Evolutionary conservation across 73 alveolate genomes (phyloP).

Genomic region (Chromera velia): DNA sequence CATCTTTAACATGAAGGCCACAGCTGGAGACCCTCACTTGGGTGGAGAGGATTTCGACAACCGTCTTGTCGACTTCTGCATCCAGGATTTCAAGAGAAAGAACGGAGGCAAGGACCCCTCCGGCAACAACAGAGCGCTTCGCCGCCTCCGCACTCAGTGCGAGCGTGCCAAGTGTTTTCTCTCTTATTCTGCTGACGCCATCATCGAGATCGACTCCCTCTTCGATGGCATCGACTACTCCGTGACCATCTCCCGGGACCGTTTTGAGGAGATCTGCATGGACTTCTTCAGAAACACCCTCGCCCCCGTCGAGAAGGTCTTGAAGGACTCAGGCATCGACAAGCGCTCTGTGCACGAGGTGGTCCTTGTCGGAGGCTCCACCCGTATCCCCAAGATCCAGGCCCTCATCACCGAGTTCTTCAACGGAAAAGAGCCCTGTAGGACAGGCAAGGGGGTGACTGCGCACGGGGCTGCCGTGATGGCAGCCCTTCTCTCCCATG

Average conservation of each 20-base stretch:
- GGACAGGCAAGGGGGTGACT: too few species aligned
- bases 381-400: conserved; percentile 84
- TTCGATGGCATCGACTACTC: conserved; percentile 65
- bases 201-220: conserved; percentile 75
- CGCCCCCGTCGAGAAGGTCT: neutral
- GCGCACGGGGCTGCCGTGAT: too few species aligned
- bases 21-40: conserved; percentile 84
- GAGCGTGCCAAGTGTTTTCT: conserved; percentile 88
- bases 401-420: conserved; percentile 48
- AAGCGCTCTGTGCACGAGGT: conserved; percentile 72
- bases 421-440: too few species aligned
- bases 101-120: conserved; percentile 69
- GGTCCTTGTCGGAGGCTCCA: conserved; percentile 82
- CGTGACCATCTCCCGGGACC: conserved; percentile 67
- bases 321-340: conserved; percentile 17
- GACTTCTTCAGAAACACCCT: neutral
- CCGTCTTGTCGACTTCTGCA: conserved; percentile 66
- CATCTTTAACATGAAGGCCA: conserved; percentile 70
- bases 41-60: conserved; percentile 95
- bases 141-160: conserved; percentile 85
- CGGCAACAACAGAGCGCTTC: conserved; percentile 70
- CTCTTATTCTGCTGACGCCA: conserved; percentile 73
- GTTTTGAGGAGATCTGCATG: conserved; percentile 66
- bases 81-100: conserved; percentile 54
- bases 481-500: too few species aligned